Conservation (phyloP, 306 rosid species). For the Casuarina glauca region DNA sequence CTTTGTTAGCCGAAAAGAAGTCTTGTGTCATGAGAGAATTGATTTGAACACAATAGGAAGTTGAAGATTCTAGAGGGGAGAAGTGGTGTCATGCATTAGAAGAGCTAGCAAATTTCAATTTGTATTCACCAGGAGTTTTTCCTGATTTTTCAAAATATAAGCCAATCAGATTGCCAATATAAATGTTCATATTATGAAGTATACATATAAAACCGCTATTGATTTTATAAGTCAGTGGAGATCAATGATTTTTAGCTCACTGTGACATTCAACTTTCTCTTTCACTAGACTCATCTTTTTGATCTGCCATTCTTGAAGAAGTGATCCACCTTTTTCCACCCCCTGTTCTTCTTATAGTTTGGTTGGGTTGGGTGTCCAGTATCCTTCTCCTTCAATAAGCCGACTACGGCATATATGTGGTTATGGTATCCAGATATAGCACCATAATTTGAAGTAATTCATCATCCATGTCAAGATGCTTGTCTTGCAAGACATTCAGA, state of each 20-base stretch:
- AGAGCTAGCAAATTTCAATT: not conserved
- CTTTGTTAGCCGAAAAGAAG: slow-evolving; percentile 31
- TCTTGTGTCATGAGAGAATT: not conserved
- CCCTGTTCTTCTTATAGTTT: not conserved
- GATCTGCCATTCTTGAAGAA: not conserved
- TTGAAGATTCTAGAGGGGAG: not conserved
- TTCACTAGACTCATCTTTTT: not conserved
- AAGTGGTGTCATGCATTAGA: not conserved
- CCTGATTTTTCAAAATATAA: not conserved
- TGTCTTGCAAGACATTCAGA: not conserved
- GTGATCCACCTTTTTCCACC: not conserved
- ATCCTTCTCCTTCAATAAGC: not conserved
- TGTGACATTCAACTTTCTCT: not conserved
- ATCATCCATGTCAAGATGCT: not conserved
- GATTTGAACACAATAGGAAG: not conserved
- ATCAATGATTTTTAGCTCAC: not conserved
- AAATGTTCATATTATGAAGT: not conserved
- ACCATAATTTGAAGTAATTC: not conserved
- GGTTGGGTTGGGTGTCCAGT: not conserved
- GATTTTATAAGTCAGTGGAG: not conserved
- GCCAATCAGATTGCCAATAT: not conserved
- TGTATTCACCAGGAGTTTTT: not conserved
- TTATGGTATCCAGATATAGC: not conserved
- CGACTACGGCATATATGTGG: not conserved
- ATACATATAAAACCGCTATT: not conserved